Conservation (phyloP, 2,329 filamentous ascomycete genomes). For the Scolecobasidium constrictum region DNA sequence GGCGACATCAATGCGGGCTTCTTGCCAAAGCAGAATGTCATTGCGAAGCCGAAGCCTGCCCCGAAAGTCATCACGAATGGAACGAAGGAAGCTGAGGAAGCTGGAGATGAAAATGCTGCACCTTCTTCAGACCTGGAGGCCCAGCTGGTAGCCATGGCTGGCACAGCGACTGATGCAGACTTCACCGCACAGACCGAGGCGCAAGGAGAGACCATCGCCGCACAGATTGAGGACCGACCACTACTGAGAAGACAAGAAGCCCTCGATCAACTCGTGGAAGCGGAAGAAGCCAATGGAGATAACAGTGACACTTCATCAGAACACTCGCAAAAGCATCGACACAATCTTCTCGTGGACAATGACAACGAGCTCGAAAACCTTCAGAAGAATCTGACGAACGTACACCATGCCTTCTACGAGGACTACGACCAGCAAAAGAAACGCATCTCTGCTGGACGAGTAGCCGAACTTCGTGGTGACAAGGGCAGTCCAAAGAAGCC, state of each 20-base stretch:
- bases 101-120: constrained; percentile 13
- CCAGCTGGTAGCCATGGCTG: constrained; percentile 64
- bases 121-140: constrained; percentile 45
- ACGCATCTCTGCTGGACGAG: constrained; percentile 27
- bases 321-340: constrained; percentile 38
- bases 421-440: constrained; percentile 55
- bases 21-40: constrained; percentile 57
- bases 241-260: constrained; percentile 86
- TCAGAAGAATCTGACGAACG: constrained; percentile 59
- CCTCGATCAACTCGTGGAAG: constrained; percentile 74
- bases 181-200: constrained; percentile 70
- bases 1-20: constrained; percentile 99
- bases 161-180: constrained; percentile 54
- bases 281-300: constrained; percentile 40
- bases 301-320: constrained; percentile 15
- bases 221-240: constrained; percentile 80
- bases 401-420: constrained; percentile 75
- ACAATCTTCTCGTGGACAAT: constrained; percentile 77
- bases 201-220: constrained; percentile 77
- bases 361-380: constrained; percentile 73
- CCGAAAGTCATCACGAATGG: not conserved
- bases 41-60: not conserved
- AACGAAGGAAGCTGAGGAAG: not conserved
- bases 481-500: constrained; percentile 37
- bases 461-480: constrained; percentile 20